Evolutionary conservation across 2,329 filamentous ascomycete species (phyloP).

Genomic region (Fusarium virguliforme): DNA sequence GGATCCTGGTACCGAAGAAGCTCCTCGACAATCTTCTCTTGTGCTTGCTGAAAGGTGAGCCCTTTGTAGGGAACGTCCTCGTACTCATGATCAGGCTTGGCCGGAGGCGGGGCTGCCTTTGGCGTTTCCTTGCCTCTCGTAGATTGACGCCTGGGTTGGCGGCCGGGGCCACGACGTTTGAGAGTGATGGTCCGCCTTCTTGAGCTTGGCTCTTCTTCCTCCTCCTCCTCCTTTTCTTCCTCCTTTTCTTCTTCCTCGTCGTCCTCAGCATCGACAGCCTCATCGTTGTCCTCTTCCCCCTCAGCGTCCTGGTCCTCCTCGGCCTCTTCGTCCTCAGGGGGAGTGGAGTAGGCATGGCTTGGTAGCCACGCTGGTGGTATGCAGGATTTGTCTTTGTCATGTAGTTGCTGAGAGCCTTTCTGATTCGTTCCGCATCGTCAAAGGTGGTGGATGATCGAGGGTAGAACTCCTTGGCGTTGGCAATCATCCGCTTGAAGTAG

Average conservation of each 20-base stretch:
- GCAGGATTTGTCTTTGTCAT: slow-evolving; percentile 91
- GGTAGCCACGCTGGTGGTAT: slow-evolving; percentile 78
- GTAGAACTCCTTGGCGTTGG: slow-evolving; percentile 90
- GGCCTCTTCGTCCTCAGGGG: slow-evolving; percentile 61
- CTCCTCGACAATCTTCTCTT: slow-evolving; percentile 87
- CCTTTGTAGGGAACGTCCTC: slow-evolving; percentile 76
- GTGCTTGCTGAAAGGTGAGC: slow-evolving; percentile 85
- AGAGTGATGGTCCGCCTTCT: slow-evolving; percentile 59
- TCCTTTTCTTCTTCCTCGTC: slow-evolving; percentile 53
- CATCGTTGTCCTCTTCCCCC: slow-evolving; percentile 53
- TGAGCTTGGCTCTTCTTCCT: slow-evolving; percentile 52
- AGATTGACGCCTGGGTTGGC: slow-evolving; percentile 55
- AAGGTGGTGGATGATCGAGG: slow-evolving; percentile 80
- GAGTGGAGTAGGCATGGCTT: slow-evolving; percentile 81
- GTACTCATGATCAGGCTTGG: slow-evolving; percentile 68
- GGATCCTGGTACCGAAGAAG: slow-evolving; percentile 79
- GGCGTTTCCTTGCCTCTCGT: slow-evolving; percentile 55
- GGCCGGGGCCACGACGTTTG: slow-evolving; percentile 57
- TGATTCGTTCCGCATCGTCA: slow-evolving; percentile 87
- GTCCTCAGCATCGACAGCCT: slow-evolving; percentile 55
- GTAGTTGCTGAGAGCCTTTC: slow-evolving; percentile 88
- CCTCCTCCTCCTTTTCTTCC: slow-evolving; percentile 53
- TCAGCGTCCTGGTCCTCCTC: slow-evolving; percentile 52
- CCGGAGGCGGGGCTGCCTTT: slow-evolving; percentile 57
- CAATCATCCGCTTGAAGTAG: slow-evolving; percentile 89